Conservation (phyloP, 345 rosid genomes). For the Gossypium ekmanianum region DNA sequence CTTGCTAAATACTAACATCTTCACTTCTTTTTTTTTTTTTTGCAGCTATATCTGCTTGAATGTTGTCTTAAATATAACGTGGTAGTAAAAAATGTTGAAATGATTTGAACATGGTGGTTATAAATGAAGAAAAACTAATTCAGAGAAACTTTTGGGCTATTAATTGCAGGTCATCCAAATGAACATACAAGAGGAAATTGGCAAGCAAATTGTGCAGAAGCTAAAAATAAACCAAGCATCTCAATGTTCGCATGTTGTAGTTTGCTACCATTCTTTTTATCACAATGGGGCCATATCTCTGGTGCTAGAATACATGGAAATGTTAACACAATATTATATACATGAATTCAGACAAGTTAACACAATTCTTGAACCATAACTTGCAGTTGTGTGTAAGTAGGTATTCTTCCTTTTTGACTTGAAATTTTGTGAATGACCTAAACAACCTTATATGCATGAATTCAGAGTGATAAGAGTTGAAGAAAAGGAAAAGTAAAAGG, state of each 20-base stretch:
- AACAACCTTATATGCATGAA: background rate
- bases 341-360: conserved; percentile 58
- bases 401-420: conserved; percentile 33
- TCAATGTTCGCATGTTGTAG: conserved; percentile 78
- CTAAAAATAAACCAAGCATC: conserved; percentile 93
- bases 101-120: background rate
- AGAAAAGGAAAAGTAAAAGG: too few relatives aligned
- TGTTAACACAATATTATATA: too few relatives aligned
- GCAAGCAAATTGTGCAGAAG: conserved; percentile 95
- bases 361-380: conserved; percentile 92
- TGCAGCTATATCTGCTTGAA: background rate
- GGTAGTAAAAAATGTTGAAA: background rate
- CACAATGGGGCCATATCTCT: conserved; percentile 91
- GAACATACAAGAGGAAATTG: conserved; percentile 93
- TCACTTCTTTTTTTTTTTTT: background rate
- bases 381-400: conserved; percentile 95
- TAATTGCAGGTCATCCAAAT: conserved; percentile 79
- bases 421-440: background rate
- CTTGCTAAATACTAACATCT: background rate
- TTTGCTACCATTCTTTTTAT: conserved; percentile 90
- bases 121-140: background rate
- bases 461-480: too few relatives aligned
- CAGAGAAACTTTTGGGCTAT: conserved; percentile 8
- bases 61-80: background rate
- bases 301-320: conserved; percentile 91